These are phyloP conservation scores for Aspergillus vadensis DNA, from an alignment of 2,329 filamentous ascomycete species.

Conservation along the genomic window DNA sequence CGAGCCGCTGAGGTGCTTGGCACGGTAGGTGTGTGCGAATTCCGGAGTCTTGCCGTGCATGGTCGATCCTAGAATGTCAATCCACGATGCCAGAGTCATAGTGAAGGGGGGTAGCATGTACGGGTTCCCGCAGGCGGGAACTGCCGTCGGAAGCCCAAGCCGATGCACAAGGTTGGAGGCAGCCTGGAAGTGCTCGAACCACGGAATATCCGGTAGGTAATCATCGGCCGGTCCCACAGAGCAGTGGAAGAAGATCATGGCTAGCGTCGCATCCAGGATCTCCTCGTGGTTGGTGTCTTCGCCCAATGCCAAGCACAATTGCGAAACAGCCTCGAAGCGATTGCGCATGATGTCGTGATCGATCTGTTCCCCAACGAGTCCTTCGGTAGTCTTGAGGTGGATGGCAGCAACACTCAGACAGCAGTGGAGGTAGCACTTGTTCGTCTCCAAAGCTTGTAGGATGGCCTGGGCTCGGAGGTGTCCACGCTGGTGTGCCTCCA, in stretches of 20 bases:
- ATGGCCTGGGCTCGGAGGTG: constrained; percentile 79
- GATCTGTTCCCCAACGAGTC: constrained; percentile 69
- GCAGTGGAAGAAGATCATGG: constrained; percentile 96
- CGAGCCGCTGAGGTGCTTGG: constrained; percentile 73
- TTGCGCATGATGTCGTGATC: constrained; percentile 93
- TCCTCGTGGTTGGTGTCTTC: constrained; percentile 79
- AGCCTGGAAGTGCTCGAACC: constrained; percentile 96
- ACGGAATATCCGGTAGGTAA: constrained; percentile 84
- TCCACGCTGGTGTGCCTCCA: constrained; percentile 86
- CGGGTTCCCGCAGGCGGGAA: constrained; percentile 63
- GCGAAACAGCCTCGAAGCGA: constrained; percentile 81
- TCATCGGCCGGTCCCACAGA: constrained; percentile 86
- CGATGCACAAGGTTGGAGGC: constrained; percentile 82
- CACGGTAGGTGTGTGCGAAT: constrained; percentile 93
- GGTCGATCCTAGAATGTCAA: constrained; percentile 92
- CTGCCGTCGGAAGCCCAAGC: constrained; percentile 72
- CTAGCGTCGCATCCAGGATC: constrained; percentile 88
- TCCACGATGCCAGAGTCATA: constrained; percentile 88
- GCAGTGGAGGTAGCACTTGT: constrained; percentile 93
- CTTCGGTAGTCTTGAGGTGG: constrained; percentile 80
- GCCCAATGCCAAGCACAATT: constrained; percentile 79
- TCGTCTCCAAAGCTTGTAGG: constrained; percentile 82
- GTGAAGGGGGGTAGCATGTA: constrained; percentile 77
- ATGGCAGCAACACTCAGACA: constrained; percentile 91
- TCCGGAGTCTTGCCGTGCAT: constrained; percentile 84